Evolutionary conservation across 768 basidiomycete genomes (phyloP).

Genomic region (Boletus sensibilis): DNA sequence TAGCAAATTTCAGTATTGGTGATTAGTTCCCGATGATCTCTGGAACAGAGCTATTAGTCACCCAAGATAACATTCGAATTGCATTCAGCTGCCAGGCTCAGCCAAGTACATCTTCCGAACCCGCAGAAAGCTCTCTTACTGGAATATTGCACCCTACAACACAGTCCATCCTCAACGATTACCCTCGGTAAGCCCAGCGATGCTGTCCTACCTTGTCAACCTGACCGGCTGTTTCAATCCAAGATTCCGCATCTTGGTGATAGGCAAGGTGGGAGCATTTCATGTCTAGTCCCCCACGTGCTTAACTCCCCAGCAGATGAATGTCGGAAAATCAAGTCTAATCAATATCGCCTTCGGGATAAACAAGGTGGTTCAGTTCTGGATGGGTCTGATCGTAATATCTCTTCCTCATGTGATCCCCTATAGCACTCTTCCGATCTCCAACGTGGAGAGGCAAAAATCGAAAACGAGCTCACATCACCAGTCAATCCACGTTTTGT

Average conservation of each 20-base stretch:
- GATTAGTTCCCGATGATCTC: not conserved
- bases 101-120: not conserved
- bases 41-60: not conserved
- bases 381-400: not conserved
- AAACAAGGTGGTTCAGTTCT: not conserved
- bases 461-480: not conserved
- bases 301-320: not conserved
- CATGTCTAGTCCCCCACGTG: not conserved
- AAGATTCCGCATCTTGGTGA: not conserved
- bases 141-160: not conserved
- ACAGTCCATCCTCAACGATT: not conserved
- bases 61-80: not conserved
- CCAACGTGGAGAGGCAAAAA: not conserved
- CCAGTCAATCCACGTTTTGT: not conserved
- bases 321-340: not conserved
- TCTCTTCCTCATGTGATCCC: not conserved
- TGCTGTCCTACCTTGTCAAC: not conserved
- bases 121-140: not conserved
- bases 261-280: not conserved
- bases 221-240: not conserved
- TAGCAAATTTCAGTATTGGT: no score
- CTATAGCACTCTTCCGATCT: not conserved
- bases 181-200: not conserved
- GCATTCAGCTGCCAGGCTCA: not conserved
- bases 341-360: not conserved